Base-by-base conservation (phyloP, 1,284 basidiomycete species). In the Cutaneotrichosporon sp. region DNA sequence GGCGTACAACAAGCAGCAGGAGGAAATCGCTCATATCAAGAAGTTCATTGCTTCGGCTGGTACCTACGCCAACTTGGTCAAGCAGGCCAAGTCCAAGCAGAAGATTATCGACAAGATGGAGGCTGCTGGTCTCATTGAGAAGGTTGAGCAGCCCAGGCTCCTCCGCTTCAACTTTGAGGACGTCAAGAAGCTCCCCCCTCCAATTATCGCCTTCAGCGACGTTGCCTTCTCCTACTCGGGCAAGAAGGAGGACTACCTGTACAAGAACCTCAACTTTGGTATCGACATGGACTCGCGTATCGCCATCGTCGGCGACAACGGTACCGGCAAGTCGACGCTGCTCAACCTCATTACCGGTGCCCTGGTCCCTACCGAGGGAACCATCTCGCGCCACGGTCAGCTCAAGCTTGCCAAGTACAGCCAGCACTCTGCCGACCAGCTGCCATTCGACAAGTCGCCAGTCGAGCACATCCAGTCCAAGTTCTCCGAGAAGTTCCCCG, bases 31-130 rank as follows among this genome's bases (percentile, higher is more conserved):
- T 17, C 94, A 97, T 77, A 97, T 97, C 77, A 97, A 96, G 78
- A 94, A 74, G 71, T 91, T 97, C 81, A 97, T 97, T 65, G 91
- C 94, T 14, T 93, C 89, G 37, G 94, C 94, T 38, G 94, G 94
- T 84, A 97, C 94, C 42, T 97, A 97, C 72, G 94, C 94, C 70
- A 98, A 97, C 77, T 83, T 97, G 65, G 94, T 97, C 70, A 90
- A 87, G 74, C 94, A 98, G 78, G 94, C 94, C 67, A 97, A 98
- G 80, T 97, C 92, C 45, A 98, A 98, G 79, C 94, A 97, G 76
- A 97, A 98, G 77, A 96, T 96, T 61, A 96, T 98, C 76, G 94
- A 98, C 82, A 98, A 98, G 84, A 97, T 98, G 94, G 94, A 97
- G 80, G 94, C 94, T n/a, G 94, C 93, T 12, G 94, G 94, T 65